phyloP scores from a whole-genome alignment of 75 land plant genomes.

The Adiantum capillusveneris region DNA sequence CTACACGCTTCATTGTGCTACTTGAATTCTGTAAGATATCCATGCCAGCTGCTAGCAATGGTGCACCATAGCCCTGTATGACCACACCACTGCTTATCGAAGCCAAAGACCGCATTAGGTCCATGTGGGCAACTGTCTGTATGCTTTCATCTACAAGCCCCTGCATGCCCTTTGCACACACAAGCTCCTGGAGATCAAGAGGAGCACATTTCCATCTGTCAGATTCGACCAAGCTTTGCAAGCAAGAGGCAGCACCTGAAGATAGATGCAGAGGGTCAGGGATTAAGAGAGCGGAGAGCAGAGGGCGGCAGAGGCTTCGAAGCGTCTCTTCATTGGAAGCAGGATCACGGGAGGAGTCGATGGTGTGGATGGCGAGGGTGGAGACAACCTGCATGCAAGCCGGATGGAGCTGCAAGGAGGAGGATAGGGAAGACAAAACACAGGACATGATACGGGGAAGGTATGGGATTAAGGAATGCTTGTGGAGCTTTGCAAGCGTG shows the following conservation, averaged over 20 bases:
- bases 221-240: constrained; percentile 75
- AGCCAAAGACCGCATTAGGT: background rate
- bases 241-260: constrained; percentile 75
- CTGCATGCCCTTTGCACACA: background rate
- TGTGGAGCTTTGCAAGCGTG: constrained; percentile 2
- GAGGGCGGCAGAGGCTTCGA: constrained; percentile 56
- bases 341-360: constrained; percentile 1
- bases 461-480: constrained; percentile 1
- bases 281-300: constrained; percentile 48
- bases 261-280: constrained; percentile 48
- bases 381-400: background rate
- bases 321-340: constrained; percentile 29
- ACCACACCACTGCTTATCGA: background rate
- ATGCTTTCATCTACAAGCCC: background rate
- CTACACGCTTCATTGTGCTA: background rate
- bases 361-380: background rate
- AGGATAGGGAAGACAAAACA: background rate
- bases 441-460: background rate
- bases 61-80: constrained; percentile 1
- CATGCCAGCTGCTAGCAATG: background rate
- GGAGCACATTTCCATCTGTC: constrained; percentile 79
- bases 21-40: background rate
- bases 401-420: background rate
- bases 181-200: background rate
- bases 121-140: background rate